Evolutionary conservation across 2,329 filamentous ascomycete genomes (phyloP), one percentile per base, ranked within the genome.

Genomic region (Colletotrichum lentis): DNA sequence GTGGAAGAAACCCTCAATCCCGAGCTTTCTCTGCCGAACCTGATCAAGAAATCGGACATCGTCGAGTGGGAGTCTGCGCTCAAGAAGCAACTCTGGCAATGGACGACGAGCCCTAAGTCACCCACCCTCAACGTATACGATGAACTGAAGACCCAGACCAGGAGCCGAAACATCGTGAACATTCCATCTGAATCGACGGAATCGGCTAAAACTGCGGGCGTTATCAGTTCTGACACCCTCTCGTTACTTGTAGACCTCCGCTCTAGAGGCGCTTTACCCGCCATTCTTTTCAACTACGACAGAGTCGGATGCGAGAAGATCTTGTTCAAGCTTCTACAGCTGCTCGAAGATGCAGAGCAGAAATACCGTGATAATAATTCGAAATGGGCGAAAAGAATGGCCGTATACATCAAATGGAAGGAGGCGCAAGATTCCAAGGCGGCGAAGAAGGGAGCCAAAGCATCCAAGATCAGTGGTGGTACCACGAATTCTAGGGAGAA

Each of bases 241-340:
- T 83, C 87, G 1, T 77, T 92, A 37, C 79, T 91, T 0, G 82
- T 80, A 18, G 84, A 88, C 39, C 81, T 94, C 0, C 85, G 92
- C 56, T 80, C 82, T 18, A 85, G 88, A 64, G 85, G 87, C 63
- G 90, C 89, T 0, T 81, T 95, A 1, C 92, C 91, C 0, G 91
- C 90, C 0, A 88, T 95, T 14, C 76, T 94, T 1, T 95, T 95
- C 81, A 92, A 92, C 74, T 95, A 92, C 72, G 90, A 94, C 71
- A 87, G 91, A 55, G 76, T 77, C 1, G 77, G 80, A 37, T 94
- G 92, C 72, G 91, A 93, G 76, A 75, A 77, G 11, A 85, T 91
- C 35, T 84, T 86, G 31, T 72, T 76, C 27, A 73, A 77, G 0
- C 72, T 94, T 0, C 75, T 90, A 1, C 72, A 76, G 0, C 81